phyloP scores from a whole-genome alignment of 2,329 filamentous ascomycete genomes.

The Plectosphaerella cucumerina region DNA sequence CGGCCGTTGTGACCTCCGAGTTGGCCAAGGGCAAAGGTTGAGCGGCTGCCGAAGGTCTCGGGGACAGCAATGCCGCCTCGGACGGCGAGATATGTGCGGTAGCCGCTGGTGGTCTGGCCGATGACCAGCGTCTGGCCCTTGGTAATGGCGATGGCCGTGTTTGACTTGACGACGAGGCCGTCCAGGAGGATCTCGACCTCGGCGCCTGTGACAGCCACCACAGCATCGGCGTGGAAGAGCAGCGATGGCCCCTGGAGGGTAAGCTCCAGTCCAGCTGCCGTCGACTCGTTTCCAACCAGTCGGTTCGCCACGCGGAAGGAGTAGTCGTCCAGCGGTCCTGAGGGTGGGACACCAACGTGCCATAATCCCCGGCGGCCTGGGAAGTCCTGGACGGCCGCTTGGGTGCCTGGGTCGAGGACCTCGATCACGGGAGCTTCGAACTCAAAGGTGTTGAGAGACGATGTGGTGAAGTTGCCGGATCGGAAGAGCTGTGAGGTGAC shows the following conservation, averaged over 20 bases:
- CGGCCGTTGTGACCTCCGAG: constrained; percentile 29
- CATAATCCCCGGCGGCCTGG: constrained; percentile 32
- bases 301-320: constrained; percentile 29
- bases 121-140: constrained; percentile 21
- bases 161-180: constrained; percentile 10
- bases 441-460: constrained; percentile 24
- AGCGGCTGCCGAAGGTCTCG: constrained; percentile 24
- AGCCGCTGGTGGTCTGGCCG: constrained; percentile 21
- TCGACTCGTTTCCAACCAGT: constrained; percentile 24
- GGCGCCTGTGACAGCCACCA: constrained; percentile 28
- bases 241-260: constrained; percentile 27
- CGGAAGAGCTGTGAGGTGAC: constrained; percentile 21
- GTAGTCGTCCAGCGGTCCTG: constrained; percentile 36
- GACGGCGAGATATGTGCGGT: constrained; percentile 28
- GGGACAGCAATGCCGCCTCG: constrained; percentile 29
- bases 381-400: constrained; percentile 35
- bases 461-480: constrained; percentile 25
- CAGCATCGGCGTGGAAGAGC: constrained; percentile 24
- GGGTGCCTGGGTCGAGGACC: constrained; percentile 27
- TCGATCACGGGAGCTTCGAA: constrained; percentile 24
- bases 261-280: constrained; percentile 27
- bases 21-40: constrained; percentile 25
- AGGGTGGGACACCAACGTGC: constrained; percentile 32
- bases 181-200: constrained; percentile 20
- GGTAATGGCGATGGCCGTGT: constrained; percentile 17